These are phyloP conservation scores for Epichloe uncinata DNA, from an alignment of 2,329 filamentous ascomycete species.

Conservation along the genomic window DNA sequence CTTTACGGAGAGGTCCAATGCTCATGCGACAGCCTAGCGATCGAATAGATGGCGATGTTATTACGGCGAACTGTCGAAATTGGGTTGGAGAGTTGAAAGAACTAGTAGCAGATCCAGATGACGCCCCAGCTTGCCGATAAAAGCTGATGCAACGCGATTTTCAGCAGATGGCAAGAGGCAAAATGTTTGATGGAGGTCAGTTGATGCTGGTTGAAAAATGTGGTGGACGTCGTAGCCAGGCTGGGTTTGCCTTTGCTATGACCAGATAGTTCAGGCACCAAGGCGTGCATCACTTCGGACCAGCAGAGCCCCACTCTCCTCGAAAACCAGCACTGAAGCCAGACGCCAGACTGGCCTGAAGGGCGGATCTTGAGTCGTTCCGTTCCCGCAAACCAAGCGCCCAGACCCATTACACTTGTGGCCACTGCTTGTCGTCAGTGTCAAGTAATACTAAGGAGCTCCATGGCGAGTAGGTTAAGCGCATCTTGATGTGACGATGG, in stretches of 20 bases:
- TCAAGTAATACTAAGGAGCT: not conserved
- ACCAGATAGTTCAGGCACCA: slow-evolving; percentile 23
- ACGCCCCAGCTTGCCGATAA: slow-evolving; percentile 13
- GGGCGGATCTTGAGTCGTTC: slow-evolving; percentile 10
- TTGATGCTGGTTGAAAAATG: slow-evolving; percentile 20
- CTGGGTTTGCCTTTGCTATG: slow-evolving; percentile 3
- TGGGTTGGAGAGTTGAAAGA: slow-evolving; percentile 7
- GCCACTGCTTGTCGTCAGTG: slow-evolving; percentile 4
- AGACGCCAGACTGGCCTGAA: not conserved
- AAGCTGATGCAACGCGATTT: slow-evolving; percentile 9
- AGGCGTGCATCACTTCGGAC: slow-evolving; percentile 3
- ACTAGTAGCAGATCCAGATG: slow-evolving; percentile 10
- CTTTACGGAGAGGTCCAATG: slow-evolving; percentile 7
- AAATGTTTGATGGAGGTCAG: slow-evolving; percentile 17
- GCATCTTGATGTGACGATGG: not conserved
- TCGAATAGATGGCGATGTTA: slow-evolving; percentile 2
- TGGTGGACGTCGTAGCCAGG: slow-evolving; percentile 14
- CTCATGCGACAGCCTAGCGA: slow-evolving; percentile 7
- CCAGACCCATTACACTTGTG: not conserved
- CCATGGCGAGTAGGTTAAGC: not conserved
- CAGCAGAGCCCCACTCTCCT: not conserved
- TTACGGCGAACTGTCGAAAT: slow-evolving; percentile 5
- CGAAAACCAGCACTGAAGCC: too few relatives aligned
- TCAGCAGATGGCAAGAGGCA: slow-evolving; percentile 14
- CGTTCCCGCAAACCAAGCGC: slow-evolving; percentile 6